These are phyloP conservation scores for Castanopsis chinensis DNA, from an alignment of 306 rosid genomes.

Conservation along the genomic window DNA sequence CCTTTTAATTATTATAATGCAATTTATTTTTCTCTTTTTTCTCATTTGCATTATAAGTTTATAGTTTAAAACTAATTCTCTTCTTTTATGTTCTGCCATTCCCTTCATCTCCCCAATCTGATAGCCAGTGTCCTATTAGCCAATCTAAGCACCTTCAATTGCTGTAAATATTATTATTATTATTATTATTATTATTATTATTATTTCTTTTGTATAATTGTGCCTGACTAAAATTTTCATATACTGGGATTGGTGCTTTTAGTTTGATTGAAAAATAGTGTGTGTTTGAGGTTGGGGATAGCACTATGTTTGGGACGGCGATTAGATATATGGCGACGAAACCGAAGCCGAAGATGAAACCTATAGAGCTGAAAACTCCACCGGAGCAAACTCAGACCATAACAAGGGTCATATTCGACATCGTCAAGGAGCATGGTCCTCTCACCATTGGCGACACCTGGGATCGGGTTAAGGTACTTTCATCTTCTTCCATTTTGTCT, in stretches of 20 bases:
- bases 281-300: background rate
- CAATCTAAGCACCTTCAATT: too few relatives aligned
- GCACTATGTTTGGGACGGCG: conserved; percentile 57
- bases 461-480: conserved; percentile 69
- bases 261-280: background rate
- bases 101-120: too few relatives aligned
- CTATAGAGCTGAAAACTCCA: conserved; percentile 57
- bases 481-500: background rate
- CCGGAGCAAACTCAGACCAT: conserved; percentile 84
- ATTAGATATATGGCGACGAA: conserved; percentile 59
- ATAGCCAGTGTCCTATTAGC: too few relatives aligned
- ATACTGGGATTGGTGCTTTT: background rate
- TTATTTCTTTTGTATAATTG: background rate
- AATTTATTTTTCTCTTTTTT: too few relatives aligned
- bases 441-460: conserved; percentile 76
- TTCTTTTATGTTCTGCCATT: too few relatives aligned
- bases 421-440: conserved; percentile 87
- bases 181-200: background rate
- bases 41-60: too few relatives aligned
- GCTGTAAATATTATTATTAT: background rate
- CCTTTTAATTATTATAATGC: too few relatives aligned
- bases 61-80: too few relatives aligned
- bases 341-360: conserved; percentile 70
- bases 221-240: background rate
- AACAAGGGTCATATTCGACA: conserved; percentile 62